Evolutionary conservation across 2,329 filamentous ascomycete genomes (phyloP).

Genomic region (Colletotrichum sp.): DNA sequence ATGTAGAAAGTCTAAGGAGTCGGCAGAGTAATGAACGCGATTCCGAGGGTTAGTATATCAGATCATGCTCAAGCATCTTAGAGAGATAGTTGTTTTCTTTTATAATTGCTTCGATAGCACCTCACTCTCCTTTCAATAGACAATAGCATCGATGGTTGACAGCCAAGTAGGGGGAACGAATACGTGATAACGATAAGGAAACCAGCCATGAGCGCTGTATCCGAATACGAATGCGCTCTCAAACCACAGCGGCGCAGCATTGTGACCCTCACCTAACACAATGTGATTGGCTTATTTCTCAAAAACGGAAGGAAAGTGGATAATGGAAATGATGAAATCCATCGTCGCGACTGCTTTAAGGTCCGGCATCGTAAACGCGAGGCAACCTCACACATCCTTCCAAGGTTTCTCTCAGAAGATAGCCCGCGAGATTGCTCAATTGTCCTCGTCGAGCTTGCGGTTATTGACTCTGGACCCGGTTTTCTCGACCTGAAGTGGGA

Average conservation of each 20-base stretch:
- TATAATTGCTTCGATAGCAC: neutral
- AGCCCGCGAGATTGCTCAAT: neutral
- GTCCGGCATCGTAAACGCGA: neutral
- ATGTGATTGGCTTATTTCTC: neutral
- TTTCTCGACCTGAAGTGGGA: neutral
- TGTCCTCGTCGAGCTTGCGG: neutral
- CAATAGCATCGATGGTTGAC: neutral
- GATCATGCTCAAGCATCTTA: neutral
- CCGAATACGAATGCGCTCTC: slow-evolving; percentile 16
- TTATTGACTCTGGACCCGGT: neutral
- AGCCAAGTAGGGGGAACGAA: neutral
- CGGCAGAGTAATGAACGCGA: neutral
- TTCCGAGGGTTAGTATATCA: neutral
- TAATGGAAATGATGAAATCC: neutral
- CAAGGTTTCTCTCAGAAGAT: neutral
- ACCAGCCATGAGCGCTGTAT: neutral
- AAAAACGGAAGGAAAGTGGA: neutral
- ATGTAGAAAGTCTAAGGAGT: neutral
- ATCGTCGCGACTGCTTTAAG: neutral
- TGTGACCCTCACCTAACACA: too few species aligned
- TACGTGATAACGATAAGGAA: neutral
- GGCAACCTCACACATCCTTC: neutral
- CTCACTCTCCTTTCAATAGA: neutral
- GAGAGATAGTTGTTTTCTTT: neutral
- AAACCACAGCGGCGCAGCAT: neutral